Evolutionary conservation across 1,139 yeast species (phyloP), one percentile per base, ranked within the genome.

Genomic region (Yamadazyma jaroonii): DNA sequence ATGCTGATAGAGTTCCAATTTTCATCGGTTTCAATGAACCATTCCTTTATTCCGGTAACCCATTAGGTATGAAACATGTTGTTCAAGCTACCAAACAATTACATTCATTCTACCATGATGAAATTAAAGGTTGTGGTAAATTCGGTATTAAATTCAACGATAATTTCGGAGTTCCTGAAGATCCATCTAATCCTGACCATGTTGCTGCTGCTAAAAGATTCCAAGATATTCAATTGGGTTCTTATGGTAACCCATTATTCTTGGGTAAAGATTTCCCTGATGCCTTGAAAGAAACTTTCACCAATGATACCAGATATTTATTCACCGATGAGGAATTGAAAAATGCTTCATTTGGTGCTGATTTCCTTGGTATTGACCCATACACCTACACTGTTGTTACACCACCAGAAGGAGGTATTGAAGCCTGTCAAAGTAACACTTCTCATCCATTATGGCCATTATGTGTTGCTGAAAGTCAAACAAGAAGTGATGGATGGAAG

Each of bases 1-100:
- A 53, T 35, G 63, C 62, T 9, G 61, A 61, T 25, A 55, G 63
- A 41, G 68, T 64, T 12, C 58, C 60, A 8, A 35, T 54, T 11
- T 63, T 64, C 59, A 46, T 64, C 36, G 58, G 65, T 4, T 44
- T 61, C 39, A 64, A 64, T 41, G 69, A 64, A 40, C 70, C 70
- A 5, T 51, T 52, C 31, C 43, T 54, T 2, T 49, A 48, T 37
- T 34, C 50, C 11, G 53, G 44, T 12, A 37, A 42, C 35, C 48
- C 56, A 11, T 25, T 45, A 9, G 52, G 54, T 42, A 54, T 60
- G 6, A 64, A 62, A 39, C 42, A 57, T 40, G 60, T 60, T 7
- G 38, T 63, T 27, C 50, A 52, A 23, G 59, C 64, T 8, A 61
- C 61, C 32, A 59, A 63, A 6, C 43, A 37, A 21, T 57, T 62